Evolutionary conservation across 176 grass and related monocot genomes (phyloP).

Genomic region (Melocanna baccifera): DNA sequence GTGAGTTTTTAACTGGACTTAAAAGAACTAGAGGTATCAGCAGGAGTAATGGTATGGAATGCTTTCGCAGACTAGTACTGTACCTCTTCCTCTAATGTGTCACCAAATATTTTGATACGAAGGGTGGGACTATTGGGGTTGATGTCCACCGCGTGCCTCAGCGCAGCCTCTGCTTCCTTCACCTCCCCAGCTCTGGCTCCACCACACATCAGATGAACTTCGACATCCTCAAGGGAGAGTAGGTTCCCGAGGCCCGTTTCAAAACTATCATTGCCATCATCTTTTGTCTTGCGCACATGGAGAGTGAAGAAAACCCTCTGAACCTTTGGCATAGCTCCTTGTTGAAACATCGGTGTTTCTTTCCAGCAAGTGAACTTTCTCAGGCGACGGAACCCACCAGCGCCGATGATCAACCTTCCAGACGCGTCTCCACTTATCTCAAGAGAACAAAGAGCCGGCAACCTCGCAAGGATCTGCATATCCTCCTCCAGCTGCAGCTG

Average conservation of each 20-base stretch:
- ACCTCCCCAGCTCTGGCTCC: neutral
- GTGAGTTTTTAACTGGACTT: too few relatives aligned
- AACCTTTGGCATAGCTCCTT: neutral
- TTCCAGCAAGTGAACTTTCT: neutral
- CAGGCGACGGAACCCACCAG: neutral
- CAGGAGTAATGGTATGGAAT: too few relatives aligned
- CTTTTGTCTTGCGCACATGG: neutral
- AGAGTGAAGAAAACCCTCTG: neutral
- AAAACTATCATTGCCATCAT: neutral
- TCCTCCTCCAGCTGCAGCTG: neutral
- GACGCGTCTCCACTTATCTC: rapidly evolving
- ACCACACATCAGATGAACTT: rapidly evolving
- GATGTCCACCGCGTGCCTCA: neutral
- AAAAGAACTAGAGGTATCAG: too few relatives aligned
- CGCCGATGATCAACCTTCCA: neutral
- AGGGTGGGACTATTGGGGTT: neutral
- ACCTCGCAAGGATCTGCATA: neutral
- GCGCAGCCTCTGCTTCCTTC: neutral
- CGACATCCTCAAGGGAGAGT: neutral
- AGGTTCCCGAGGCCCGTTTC: neutral
- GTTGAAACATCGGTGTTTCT: too few relatives aligned
- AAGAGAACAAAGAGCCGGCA: neutral
- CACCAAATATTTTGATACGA: too few relatives aligned
- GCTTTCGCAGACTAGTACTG: too few relatives aligned
- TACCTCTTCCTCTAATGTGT: too few relatives aligned